phyloP scores from a whole-genome alignment of 805 yeast species.

The Lachancea kluyveri region DNA sequence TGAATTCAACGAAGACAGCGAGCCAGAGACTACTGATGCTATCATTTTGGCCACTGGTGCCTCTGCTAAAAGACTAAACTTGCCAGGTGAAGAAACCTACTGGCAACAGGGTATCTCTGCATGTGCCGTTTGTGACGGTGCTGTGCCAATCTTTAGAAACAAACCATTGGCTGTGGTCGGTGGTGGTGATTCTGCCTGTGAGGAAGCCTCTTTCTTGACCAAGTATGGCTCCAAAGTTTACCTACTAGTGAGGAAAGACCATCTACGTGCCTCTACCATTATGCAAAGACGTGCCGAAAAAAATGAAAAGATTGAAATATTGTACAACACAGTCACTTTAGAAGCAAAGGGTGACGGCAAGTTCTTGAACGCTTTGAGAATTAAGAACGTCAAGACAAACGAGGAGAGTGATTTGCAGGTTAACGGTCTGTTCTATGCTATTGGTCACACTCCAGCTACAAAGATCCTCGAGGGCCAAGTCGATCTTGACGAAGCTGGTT shows the following conservation, averaged over 20 bases:
- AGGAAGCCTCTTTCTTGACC: constrained; percentile 94
- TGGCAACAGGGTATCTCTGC: constrained; percentile 99
- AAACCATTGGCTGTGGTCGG: constrained; percentile 97
- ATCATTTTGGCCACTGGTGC: constrained; percentile 97
- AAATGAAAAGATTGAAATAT: constrained; percentile 84
- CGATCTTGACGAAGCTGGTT: constrained; percentile 82
- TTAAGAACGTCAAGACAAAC: constrained; percentile 68
- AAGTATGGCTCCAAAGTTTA: constrained; percentile 96
- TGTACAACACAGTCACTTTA: constrained; percentile 76
- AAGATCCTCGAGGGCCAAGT: constrained; percentile 68
- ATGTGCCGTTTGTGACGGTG: constrained; percentile 99
- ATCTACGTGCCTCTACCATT: constrained; percentile 88
- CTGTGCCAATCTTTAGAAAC: constrained; percentile 97
- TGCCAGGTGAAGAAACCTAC: constrained; percentile 96
- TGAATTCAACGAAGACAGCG: constrained; percentile 88
- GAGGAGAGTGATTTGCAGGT: constrained; percentile 65
- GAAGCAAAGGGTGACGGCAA: constrained; percentile 96
- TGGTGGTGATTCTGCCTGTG: constrained; percentile 99
- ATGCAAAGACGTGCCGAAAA: constrained; percentile 90
- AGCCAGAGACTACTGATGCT: constrained; percentile 89
- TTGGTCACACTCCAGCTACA: constrained; percentile 97
- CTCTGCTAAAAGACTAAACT: constrained; percentile 85
- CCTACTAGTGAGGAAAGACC: constrained; percentile 90
- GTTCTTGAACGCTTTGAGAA: constrained; percentile 55
- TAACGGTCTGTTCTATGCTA: constrained; percentile 94